These are phyloP conservation scores for Microdochium nivale DNA, from an alignment of 2,329 filamentous ascomycete species.

Conservation along the genomic window DNA sequence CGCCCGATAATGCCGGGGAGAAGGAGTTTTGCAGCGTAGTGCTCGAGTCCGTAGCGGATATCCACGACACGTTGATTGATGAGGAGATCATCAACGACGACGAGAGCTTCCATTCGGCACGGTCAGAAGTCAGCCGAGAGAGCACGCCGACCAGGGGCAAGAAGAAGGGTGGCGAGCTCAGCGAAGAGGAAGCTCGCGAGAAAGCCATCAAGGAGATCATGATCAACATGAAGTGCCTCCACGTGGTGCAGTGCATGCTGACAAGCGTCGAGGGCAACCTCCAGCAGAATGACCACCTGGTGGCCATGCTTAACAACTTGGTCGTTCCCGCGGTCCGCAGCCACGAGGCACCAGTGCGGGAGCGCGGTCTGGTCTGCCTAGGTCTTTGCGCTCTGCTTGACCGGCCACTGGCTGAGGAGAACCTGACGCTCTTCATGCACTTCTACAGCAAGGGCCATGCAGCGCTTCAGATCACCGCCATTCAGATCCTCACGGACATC, in stretches of 20 bases:
- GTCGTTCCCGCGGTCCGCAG: constrained; percentile 92
- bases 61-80: constrained; percentile 86
- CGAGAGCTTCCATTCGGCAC: constrained; percentile 90
- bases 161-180: constrained; percentile 35
- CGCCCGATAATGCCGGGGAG: constrained; percentile 63
- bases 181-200: constrained; percentile 56
- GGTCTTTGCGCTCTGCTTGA: constrained; percentile 88
- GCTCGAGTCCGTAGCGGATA: constrained; percentile 89
- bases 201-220: constrained; percentile 86
- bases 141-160: constrained; percentile 42
- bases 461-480: constrained; percentile 76
- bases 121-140: constrained; percentile 70
- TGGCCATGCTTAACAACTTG: constrained; percentile 95
- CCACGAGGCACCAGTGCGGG: constrained; percentile 85
- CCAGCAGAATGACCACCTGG: constrained; percentile 83
- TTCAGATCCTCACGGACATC: constrained; percentile 91
- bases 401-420: constrained; percentile 84
- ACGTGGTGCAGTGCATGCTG: constrained; percentile 96
- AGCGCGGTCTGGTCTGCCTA: constrained; percentile 80
- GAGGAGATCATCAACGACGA: constrained; percentile 50
- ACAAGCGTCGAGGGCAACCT: constrained; percentile 84
- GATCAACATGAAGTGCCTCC: constrained; percentile 96
- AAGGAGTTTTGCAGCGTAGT: constrained; percentile 78
- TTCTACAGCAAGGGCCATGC: constrained; percentile 93
- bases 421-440: constrained; percentile 86